Evolutionary conservation across 306 rosid genomes (phyloP).

Genomic region (Prosopis cineraria): DNA sequence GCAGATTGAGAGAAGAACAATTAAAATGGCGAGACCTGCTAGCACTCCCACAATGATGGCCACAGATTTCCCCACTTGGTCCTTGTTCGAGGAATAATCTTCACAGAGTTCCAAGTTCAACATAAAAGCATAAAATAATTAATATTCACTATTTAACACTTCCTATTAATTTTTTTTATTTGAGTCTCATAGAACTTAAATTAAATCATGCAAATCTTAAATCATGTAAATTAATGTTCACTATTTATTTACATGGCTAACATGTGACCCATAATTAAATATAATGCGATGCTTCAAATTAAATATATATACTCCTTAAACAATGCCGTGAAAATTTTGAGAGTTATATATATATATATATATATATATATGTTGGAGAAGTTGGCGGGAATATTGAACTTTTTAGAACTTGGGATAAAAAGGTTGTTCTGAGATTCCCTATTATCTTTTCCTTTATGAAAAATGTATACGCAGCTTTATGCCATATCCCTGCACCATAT

Average conservation of each 20-base stretch:
- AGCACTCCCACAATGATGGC: conserved; percentile 84
- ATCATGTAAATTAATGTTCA: too few species aligned
- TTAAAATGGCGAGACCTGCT: conserved; percentile 76
- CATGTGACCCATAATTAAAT: neutral
- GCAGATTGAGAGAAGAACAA: conserved; percentile 91
- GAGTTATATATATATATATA: neutral
- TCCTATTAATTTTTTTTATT: neutral
- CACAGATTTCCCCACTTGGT: conserved; percentile 80
- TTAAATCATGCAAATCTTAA: too few species aligned
- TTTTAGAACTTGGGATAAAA: conserved; percentile 27
- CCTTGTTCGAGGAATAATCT: conserved; percentile 69
- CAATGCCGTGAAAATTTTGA: neutral
- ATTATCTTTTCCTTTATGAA: conserved; percentile 17
- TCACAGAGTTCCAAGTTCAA: conserved; percentile 33
- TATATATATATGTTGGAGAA: neutral
- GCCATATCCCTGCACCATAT: neutral
- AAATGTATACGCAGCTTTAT: conserved; percentile 17
- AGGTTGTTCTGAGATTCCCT: conserved; percentile 31
- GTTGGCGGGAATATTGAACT: conserved; percentile 24
- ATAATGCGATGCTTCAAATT: neutral
- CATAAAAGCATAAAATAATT: conserved; percentile 14
- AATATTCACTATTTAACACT: neutral
- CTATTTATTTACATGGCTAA: too few species aligned
- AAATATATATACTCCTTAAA: neutral
- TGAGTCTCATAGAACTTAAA: neutral